phyloP scores from a whole-genome alignment of 768 basidiomycete genomes.

The Pholiota molesta region DNA sequence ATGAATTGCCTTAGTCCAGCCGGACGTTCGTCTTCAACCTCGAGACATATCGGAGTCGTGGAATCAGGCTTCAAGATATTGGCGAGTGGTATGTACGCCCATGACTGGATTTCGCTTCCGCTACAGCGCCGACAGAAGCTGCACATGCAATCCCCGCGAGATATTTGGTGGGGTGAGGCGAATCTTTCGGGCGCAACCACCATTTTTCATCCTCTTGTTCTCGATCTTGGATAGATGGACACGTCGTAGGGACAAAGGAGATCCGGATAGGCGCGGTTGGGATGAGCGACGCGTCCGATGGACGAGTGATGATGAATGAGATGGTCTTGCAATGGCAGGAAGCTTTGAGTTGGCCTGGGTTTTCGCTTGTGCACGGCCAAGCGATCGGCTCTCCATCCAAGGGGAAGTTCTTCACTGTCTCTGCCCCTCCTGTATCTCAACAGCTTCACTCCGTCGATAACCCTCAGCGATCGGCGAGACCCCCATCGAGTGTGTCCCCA shows the following conservation, averaged over 20 bases:
- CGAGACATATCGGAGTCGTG: constrained; percentile 18
- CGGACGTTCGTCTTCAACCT: constrained; percentile 14
- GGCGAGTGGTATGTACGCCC: constrained; percentile 30
- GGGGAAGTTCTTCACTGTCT: constrained; percentile 23
- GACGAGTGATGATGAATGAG: constrained; percentile 28
- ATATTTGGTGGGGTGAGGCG: constrained; percentile 25
- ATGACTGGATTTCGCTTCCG: constrained; percentile 31
- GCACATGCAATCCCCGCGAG: constrained; percentile 34
- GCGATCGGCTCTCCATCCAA: constrained; percentile 23
- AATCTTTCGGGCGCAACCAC: constrained; percentile 26
- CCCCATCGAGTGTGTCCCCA: constrained; percentile 35
- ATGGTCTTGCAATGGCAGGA: constrained; percentile 32
- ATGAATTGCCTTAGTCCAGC: constrained; percentile 31
- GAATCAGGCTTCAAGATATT: constrained; percentile 27
- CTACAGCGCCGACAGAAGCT: constrained; percentile 27
- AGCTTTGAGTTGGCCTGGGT: constrained; percentile 17
- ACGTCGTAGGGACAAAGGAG: constrained; percentile 26
- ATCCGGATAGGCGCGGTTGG: constrained; percentile 30
- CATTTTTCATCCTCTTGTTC: constrained; percentile 31
- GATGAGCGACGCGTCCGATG: constrained; percentile 21
- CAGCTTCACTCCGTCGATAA: constrained; percentile 21
- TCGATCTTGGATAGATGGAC: constrained; percentile 25
- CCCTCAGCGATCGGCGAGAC: constrained; percentile 30
- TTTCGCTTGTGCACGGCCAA: not conserved
- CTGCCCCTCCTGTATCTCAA: constrained; percentile 19